Evolutionary conservation across 139 green algal species (phyloP).

Genomic region (Edaphochlamys debaryana): DNA sequence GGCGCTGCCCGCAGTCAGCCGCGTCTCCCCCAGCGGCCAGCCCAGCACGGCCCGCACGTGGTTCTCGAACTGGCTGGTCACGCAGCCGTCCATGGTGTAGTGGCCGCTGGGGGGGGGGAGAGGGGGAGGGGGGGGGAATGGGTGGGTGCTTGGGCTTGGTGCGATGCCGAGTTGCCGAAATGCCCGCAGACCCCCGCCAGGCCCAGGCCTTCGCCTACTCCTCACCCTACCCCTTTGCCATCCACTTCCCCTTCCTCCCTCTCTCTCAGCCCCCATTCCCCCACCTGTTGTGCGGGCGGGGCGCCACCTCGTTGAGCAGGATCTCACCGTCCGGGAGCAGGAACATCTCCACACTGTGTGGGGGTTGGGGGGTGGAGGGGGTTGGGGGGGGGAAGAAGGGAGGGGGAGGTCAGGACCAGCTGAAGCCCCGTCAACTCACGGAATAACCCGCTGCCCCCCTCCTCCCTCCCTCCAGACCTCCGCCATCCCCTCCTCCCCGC

Average conservation of each 20-base stretch:
- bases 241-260: too few species aligned
- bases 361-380: background rate
- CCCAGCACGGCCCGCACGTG: conserved; percentile 94
- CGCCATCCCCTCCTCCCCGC: background rate
- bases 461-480: background rate
- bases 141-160: too few species aligned
- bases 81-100: conserved; percentile 97
- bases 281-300: conserved; percentile 93
- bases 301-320: conserved; percentile 96
- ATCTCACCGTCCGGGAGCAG: conserved; percentile 83
- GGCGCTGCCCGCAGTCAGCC: conserved; percentile 28
- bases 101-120: conserved; percentile 72
- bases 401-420: too few species aligned
- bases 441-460: too few species aligned
- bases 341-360: conserved; percentile 94
- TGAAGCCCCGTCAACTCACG: too few species aligned
- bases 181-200: background rate
- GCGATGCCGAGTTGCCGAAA: too few species aligned
- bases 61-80: conserved; percentile 90
- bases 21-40: conserved; percentile 92
- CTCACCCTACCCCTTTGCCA: too few species aligned
- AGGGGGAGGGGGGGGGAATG: too few species aligned
- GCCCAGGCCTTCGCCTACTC: too few species aligned
- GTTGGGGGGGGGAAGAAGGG: too few species aligned
- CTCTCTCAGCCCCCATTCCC: background rate